Base-by-base conservation (phyloP, 768 basidiomycete genomes). In the Agaricus sinodeliciosus region DNA sequence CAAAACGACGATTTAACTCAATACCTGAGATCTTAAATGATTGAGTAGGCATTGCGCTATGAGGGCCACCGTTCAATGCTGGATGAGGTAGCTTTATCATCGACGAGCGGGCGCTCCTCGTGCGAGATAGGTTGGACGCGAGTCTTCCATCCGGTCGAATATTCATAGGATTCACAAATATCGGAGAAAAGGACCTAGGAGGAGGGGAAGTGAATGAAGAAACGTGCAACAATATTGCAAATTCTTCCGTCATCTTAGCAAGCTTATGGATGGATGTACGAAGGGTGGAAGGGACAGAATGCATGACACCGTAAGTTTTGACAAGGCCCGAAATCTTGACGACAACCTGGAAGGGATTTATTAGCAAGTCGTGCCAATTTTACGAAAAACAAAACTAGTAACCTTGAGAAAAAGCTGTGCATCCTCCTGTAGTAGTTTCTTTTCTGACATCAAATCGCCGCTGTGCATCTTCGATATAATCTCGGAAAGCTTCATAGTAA, bases 351-450 rank as follows among this genome's bases (percentile, higher is more conserved):
- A 31, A 39, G 43, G 62, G 19, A 28, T 48, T 22, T 22, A 31
- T 44, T 43, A 36, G 43, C 2, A 48, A 39, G 45, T 40, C 19
- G 22, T 28, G 42, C 16, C n/a, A 34, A 19, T 8, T n/a, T 25
- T 22, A 37, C 3, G n/a, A 19, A 37, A 19, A 37, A n/a, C 19
- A 43, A n/a, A 40, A 27, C 19, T 59, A 27, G 65, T 60, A 62
- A 90, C 91, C 78, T 90, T 93, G 54, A 90, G 79, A 62, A 96
- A 94, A 45, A 76, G 55, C 63, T 87, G 84, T 0, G 89, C 89
- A 58, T 90, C 83, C 54, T 90, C 87, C 37, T 84, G 82, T 47
- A 94, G 67, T 13, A 78, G 68, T 61, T 74, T 85, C 57, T 76
- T 72, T 56, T 90, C 81, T 37, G 72, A 71, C 12, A 67, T 65